These are phyloP conservation scores for Petunia axillaris DNA, from an alignment of 257 asterid genomes.

Conservation along the genomic window DNA sequence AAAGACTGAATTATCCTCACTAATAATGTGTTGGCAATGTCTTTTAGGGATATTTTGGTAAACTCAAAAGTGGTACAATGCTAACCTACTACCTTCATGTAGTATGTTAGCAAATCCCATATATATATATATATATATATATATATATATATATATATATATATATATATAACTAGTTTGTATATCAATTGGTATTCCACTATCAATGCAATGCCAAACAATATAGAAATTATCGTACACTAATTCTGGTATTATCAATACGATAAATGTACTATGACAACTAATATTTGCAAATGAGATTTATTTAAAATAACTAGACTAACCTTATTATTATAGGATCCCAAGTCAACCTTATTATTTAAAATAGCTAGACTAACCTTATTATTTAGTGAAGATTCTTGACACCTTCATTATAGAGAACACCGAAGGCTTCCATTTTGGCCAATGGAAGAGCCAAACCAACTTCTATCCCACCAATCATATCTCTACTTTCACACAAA, in stretches of 20 bases:
- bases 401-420: slow-evolving; percentile 29
- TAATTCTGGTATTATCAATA: neutral
- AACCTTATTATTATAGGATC: too few species aligned
- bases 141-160: too few species aligned
- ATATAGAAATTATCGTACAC: neutral
- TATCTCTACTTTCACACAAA: slow-evolving; percentile 39
- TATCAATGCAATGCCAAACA: too few species aligned
- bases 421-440: slow-evolving; percentile 48
- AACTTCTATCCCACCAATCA: slow-evolving; percentile 52
- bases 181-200: too few species aligned
- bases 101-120: too few species aligned
- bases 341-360: neutral
- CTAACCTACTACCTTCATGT: too few species aligned
- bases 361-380: neutral
- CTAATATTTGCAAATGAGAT: neutral
- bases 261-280: neutral
- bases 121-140: too few species aligned
- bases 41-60: too few species aligned
- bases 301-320: neutral
- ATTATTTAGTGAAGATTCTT: neutral
- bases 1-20: too few species aligned
- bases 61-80: too few species aligned
- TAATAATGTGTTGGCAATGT: too few species aligned
- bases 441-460: slow-evolving; percentile 46
- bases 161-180: too few species aligned